Percentiles rank a stretch among this genome's conserved stretches.
Evolutionary conservation across 768 basidiomycete species (phyloP).

Genomic region (Mycena pura): DNA sequence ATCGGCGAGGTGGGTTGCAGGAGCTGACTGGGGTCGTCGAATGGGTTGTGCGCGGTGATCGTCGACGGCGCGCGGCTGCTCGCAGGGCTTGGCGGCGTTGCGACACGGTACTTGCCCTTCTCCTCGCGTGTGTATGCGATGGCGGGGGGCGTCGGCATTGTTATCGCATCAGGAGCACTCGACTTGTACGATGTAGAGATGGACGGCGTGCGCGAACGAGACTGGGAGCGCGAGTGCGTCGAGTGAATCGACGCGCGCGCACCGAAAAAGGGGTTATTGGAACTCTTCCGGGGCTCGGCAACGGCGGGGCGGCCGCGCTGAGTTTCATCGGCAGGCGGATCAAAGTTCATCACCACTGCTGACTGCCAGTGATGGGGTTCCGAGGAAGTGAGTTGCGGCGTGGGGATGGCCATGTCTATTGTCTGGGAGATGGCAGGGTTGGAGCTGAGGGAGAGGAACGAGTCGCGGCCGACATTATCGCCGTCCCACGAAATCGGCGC

Average conservation of each 20-base stretch:
- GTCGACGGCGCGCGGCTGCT: constrained; percentile 27
- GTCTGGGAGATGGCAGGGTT: constrained; percentile 57
- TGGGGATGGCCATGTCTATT: constrained; percentile 61
- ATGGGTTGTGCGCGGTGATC: constrained; percentile 39
- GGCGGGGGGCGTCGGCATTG: constrained; percentile 49
- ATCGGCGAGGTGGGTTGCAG: no score
- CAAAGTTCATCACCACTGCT: constrained; percentile 41
- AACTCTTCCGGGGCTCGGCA: constrained; percentile 42
- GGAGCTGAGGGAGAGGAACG: constrained; percentile 57
- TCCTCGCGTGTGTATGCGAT: constrained; percentile 47
- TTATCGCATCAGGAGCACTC: constrained; percentile 18
- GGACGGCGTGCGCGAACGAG: constrained; percentile 30
- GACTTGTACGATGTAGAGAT: constrained; percentile 47
- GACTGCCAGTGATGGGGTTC: constrained; percentile 66
- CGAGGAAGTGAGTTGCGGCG: constrained; percentile 60
- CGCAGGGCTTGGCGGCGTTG: constrained; percentile 35
- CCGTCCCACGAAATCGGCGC: constrained; percentile 62
- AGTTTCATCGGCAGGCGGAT: constrained; percentile 28
- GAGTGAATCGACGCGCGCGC: constrained; percentile 21
- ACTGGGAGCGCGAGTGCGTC: constrained; percentile 18
- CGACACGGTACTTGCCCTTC: constrained; percentile 44
- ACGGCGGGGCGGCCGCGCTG: constrained; percentile 7
- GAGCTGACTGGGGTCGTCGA: constrained; percentile 23
- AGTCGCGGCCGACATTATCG: constrained; percentile 54
- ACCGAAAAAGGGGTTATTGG: constrained; percentile 43